phyloP scores from a whole-genome alignment of 495 filamentous ascomycete species.

The Podospora australis region DNA sequence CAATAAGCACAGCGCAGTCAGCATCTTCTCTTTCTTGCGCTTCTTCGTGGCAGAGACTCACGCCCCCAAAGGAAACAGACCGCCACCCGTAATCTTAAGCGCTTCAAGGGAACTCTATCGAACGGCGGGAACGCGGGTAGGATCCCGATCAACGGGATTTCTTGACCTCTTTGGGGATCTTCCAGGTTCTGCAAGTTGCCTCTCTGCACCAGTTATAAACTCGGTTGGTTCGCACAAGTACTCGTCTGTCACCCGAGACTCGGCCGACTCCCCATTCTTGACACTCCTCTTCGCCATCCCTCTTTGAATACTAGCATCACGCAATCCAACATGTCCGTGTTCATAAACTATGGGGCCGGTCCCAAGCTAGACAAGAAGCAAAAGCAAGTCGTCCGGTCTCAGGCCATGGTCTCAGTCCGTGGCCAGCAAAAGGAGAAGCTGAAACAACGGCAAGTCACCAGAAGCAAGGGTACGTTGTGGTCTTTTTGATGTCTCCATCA shows the following conservation, averaged over 20 bases:
- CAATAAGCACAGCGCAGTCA: no score
- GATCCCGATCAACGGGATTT: no score
- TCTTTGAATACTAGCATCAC: neutral
- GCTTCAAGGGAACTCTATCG: no score
- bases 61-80: no score
- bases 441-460: neutral
- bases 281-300: neutral
- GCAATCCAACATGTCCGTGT: conserved; percentile 7
- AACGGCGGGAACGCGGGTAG: no score
- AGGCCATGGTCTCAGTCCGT: conserved; percentile 8
- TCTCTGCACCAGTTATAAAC: neutral
- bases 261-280: neutral
- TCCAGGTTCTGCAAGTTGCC: neutral
- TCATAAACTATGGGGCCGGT: conserved; percentile 8
- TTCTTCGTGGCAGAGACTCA: no score
- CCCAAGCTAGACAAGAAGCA: conserved; percentile 8
- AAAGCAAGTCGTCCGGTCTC: conserved; percentile 6
- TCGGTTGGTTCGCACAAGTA: neutral
- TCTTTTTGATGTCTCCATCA: neutral
- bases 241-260: neutral
- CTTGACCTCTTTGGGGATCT: no score
- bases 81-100: no score
- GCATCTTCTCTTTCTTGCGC: no score
- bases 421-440: conserved; percentile 3
- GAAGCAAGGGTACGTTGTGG: neutral